Percentiles rank a stretch among this genome's conserved stretches.
Evolutionary conservation across 2,329 filamentous ascomycete species (phyloP).

Genomic region (Aureobasidium sp.): DNA sequence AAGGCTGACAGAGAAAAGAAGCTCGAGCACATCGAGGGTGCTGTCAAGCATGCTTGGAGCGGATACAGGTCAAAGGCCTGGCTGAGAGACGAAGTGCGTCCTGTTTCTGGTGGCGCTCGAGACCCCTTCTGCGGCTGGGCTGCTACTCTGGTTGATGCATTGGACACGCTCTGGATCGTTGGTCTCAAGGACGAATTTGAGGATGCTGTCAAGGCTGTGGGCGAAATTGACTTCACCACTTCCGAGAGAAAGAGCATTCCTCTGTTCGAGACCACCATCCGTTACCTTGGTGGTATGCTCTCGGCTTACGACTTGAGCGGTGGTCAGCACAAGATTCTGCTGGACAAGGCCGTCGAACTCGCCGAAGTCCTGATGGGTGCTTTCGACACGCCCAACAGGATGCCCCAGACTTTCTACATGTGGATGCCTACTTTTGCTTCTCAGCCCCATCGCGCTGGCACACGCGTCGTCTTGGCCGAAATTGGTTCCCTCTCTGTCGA

Average conservation of each 20-base stretch:
- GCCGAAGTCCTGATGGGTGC: constrained; percentile 73
- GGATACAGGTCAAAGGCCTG: constrained; percentile 76
- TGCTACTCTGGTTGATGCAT: constrained; percentile 73
- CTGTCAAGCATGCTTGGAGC: constrained; percentile 72
- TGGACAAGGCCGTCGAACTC: constrained; percentile 72
- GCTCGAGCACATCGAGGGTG: constrained; percentile 60
- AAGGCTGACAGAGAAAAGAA: constrained; percentile 59
- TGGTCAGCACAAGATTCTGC: constrained; percentile 58
- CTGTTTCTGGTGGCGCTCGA: constrained; percentile 58
- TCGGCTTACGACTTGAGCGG: constrained; percentile 82
- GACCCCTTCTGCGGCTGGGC: constrained; percentile 92
- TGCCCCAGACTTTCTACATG: constrained; percentile 75
- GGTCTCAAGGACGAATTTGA: constrained; percentile 72
- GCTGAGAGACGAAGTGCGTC: constrained; percentile 78
- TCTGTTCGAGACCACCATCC: constrained; percentile 88
- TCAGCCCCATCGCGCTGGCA: constrained; percentile 56
- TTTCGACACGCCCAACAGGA: constrained; percentile 89
- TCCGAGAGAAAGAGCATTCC: constrained; percentile 63
- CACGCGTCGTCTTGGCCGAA: constrained; percentile 55
- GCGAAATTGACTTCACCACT: constrained; percentile 75
- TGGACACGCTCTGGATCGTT: constrained; percentile 87
- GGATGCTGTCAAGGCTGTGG: constrained; percentile 63
- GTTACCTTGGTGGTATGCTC: constrained; percentile 80
- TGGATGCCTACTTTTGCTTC: constrained; percentile 63
- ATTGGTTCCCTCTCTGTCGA: constrained; percentile 77